Evolutionary conservation across 208 protist genomes (phyloP), one percentile per base, ranked within the genome.

Genomic region (Crithidia fasciculata): DNA sequence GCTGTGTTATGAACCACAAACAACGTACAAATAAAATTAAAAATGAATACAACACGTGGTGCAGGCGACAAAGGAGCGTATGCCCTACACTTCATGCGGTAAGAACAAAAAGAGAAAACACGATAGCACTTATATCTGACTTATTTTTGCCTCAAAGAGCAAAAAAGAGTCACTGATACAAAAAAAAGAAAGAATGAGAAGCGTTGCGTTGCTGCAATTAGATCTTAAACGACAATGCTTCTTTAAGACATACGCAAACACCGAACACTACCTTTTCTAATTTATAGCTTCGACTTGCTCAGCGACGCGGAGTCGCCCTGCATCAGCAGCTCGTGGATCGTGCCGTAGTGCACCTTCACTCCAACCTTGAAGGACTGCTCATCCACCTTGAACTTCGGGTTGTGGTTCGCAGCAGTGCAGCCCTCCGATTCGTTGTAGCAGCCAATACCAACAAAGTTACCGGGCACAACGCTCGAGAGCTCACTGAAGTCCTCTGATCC

Each of bases 401-500:
- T 88, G 65, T 92, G 86, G 56, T 87, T 86, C 59, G 66, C 54
- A 4, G 54, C 58, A 12, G 57, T 77, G 69, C 71, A 76, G 13
- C 67, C 78, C 41, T 69, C 70, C n/a, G 41, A 68, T 44, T 64
- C 63, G 16, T 85, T 81, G 70, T 83, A 81, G 47, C 62, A 72
- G 15, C 87, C 87, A 59, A 92, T 81, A 41, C 69, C 72, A 28
- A 82, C 76, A 43, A 83, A 83, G 72, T 84, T 88, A 3, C 57
- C 75, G 10, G 87, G 87, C 10, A 71, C 58, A 10, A 41, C n/a
- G 49, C 81, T 65, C 6, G 39, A 64, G 69, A 85, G 84, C 50
- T 76, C 69, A 13, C 53, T 69, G 71, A 92, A 92, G 73, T 92
- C 87, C n/a, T 87, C 84, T 9, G 74, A 78, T 0, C 76, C 69